phyloP scores from a whole-genome alignment of 176 grass and related monocot species.

The Triticum timopheevii region DNA sequence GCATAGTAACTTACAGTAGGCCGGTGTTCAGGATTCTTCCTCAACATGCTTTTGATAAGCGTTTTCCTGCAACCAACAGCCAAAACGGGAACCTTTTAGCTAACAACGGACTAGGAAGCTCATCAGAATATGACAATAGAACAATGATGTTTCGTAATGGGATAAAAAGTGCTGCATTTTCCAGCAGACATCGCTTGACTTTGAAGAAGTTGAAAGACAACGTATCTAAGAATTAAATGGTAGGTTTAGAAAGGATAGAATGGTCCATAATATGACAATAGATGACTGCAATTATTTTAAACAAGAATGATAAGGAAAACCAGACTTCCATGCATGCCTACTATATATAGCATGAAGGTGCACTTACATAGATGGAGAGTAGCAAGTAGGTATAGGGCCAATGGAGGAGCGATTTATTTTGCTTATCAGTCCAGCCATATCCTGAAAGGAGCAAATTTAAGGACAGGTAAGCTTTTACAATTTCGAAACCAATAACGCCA shows the following conservation, averaged over 20 bases:
- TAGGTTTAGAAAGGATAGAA: not conserved
- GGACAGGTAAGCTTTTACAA: not conserved
- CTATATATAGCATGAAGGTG: slow-evolving; percentile 18
- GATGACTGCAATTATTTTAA: not conserved
- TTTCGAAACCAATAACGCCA: slow-evolving; percentile 16
- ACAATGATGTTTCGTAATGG: not conserved
- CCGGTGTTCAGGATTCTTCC: slow-evolving; percentile 95
- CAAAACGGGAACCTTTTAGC: slow-evolving; percentile 22
- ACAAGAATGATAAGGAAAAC: slow-evolving; percentile 1
- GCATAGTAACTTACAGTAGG: slow-evolving; percentile 78
- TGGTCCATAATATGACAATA: not conserved
- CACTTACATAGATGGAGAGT: slow-evolving; percentile 87
- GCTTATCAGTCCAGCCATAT: slow-evolving; percentile 99
- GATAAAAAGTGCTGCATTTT: not conserved
- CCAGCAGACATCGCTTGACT: not conserved
- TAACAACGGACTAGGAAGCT: not conserved
- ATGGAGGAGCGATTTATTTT: slow-evolving; percentile 98
- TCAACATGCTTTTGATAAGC: slow-evolving; percentile 94
- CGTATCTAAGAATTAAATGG: not conserved
- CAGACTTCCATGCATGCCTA: not conserved
- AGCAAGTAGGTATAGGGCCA: slow-evolving; percentile 88
- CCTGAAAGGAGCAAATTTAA: slow-evolving; percentile 55
- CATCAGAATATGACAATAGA: not conserved
- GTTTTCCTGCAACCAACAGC: slow-evolving; percentile 69
- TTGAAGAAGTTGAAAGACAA: not conserved